Evolutionary conservation across 1,139 yeast genomes (phyloP), one percentile per base, ranked within the genome.

Genomic region (Sugiyamaella xylanicola): DNA sequence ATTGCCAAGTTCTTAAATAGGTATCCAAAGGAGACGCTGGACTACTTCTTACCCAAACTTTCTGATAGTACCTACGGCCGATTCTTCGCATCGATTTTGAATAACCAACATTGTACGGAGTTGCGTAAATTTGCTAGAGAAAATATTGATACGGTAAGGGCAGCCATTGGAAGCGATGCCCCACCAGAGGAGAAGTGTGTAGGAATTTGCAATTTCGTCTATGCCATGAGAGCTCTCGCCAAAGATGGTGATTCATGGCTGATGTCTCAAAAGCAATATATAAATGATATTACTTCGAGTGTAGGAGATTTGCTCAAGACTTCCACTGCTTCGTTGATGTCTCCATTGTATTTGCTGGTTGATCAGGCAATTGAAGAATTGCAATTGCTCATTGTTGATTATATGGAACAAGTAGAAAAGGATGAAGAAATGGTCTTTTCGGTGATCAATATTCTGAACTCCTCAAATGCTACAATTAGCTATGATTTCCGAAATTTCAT

Each of bases 1-100:
- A 82, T 93, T 52, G 93, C 96, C 3, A 87, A 87, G 67, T 95
- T 88, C 66, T 76, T 93, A 72, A 85, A 91, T 69, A 77, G 97
- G 58, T 93, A 92, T 71, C 83, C 95, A 2, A 82, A 79, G 29
- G 88, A 92, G 61, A 82, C 95, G 2, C 77, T 85, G 58, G 83
- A 82, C 40, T 90, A 85, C 67, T 91, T 88, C 72, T 74, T 81
- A 48, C 81, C 81, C 19, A 86, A 87, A 64, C 79, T 87, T 68
- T 80, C 83, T 45, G 84, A 84, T 56, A 78, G 96, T 57, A 82
- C 83, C 51, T 75, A 85, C 64, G 96, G 96, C 75, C 59, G 83
- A 76, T 79, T 80, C 79, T 70, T 75, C 56, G 66, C 89, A 0
- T 82, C 82, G 54, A 84, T 88, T 65, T 80, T 86, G 7, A 78